These are phyloP conservation scores for Exserohilum turcica DNA, from an alignment of 2,329 filamentous ascomycete species.

Conservation along the genomic window DNA sequence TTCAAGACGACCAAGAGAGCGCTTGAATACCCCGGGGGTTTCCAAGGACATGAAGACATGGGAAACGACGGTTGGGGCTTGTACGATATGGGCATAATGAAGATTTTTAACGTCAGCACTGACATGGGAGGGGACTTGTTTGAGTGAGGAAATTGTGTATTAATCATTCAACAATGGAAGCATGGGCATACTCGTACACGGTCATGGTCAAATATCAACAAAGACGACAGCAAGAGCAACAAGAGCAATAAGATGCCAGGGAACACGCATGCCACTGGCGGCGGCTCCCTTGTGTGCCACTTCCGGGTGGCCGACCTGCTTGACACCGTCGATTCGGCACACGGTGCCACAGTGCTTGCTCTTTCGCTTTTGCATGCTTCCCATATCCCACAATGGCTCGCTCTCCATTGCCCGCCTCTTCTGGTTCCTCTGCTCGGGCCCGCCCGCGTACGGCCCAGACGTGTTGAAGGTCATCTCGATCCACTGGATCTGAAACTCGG, in stretches of 20 bases:
- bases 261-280: slow-evolving; percentile 27
- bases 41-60: neutral
- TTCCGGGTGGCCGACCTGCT: slow-evolving; percentile 43
- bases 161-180: neutral
- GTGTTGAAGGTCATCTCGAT: slow-evolving; percentile 63
- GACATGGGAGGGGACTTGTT: neutral
- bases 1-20: neutral
- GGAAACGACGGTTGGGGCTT: neutral
- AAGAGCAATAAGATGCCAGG: slow-evolving; percentile 31
- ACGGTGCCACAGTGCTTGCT: slow-evolving; percentile 36
- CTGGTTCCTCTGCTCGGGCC: slow-evolving; percentile 10
- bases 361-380: too few relatives aligned
- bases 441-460: slow-evolving; percentile 40
- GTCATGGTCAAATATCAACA: neutral
- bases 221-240: slow-evolving; percentile 30
- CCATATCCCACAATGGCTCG: too few relatives aligned
- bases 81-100: neutral
- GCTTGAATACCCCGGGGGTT: neutral
- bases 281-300: slow-evolving; percentile 28
- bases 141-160: neutral
- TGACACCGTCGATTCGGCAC: slow-evolving; percentile 47
- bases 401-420: slow-evolving; percentile 33
- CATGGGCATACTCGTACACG: too few relatives aligned
- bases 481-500: slow-evolving; percentile 66
- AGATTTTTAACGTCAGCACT: neutral